Percentiles rank a stretch among this genome's conserved stretches.
These are phyloP conservation scores for Barbarea vulgaris DNA, from an alignment of 345 rosid species.

Conservation along the genomic window DNA sequence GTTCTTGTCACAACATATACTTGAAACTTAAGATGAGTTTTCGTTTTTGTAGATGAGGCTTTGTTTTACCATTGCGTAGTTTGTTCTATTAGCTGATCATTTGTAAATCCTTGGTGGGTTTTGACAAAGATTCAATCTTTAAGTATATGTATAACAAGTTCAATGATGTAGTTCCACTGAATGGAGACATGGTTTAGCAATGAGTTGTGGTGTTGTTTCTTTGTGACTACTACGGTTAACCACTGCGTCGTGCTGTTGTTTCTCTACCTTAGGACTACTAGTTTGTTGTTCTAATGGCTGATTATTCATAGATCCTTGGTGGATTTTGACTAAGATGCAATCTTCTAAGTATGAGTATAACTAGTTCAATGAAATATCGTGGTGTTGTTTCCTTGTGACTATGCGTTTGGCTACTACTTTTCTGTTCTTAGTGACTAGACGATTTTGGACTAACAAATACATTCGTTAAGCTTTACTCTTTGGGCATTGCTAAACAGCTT, in stretches of 20 bases:
- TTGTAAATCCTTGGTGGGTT: neutral
- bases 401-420: neutral
- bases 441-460: neutral
- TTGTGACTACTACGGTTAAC: too few relatives aligned
- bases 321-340: neutral
- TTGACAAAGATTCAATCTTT: constrained; percentile 6
- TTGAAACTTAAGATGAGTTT: neutral
- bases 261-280: too few relatives aligned
- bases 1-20: neutral
- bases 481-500: neutral
- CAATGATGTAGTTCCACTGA: neutral
- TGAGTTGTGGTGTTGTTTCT: constrained; percentile 3
- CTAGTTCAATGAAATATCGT: neutral
- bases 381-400: too few relatives aligned
- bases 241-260: too few relatives aligned
- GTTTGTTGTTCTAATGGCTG: constrained; percentile 1
- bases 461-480: neutral
- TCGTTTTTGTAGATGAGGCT: neutral
- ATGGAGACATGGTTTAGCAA: neutral
- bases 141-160: neutral
- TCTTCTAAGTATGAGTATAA: neutral
- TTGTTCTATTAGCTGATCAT: neutral
- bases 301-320: neutral
- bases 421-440: neutral
- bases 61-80: neutral